Conservation (phyloP, 306 rosid species). For the Inga oerstediana region DNA sequence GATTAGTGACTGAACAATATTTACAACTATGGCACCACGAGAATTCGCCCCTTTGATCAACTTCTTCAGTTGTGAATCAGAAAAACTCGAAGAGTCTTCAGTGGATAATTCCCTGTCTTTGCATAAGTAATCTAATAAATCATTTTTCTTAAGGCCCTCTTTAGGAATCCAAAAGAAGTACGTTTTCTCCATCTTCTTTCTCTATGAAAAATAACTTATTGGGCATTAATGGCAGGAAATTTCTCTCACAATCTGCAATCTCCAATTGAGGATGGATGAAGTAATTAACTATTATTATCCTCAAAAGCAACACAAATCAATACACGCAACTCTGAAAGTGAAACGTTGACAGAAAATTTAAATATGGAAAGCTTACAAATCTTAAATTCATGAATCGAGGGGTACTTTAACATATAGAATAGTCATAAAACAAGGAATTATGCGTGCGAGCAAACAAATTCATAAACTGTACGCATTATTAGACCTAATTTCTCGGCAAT, state of each 20-base stretch:
- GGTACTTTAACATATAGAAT: background rate
- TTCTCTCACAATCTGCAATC: constrained; percentile 25
- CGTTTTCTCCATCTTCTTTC: constrained; percentile 62
- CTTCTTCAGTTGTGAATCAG: constrained; percentile 51
- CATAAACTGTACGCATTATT: background rate
- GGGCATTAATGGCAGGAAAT: constrained; percentile 38
- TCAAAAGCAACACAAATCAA: constrained; percentile 23
- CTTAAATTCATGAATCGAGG: constrained; percentile 3
- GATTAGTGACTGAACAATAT: constrained; percentile 57
- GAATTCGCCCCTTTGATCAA: constrained; percentile 57
- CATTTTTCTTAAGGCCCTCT: constrained; percentile 40
- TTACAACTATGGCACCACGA: constrained; percentile 47
- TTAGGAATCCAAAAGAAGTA: constrained; percentile 40
- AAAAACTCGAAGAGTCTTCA: constrained; percentile 44
- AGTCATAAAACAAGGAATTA: constrained; percentile 1
- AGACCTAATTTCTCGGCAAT: background rate
- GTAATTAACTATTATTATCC: constrained; percentile 25
- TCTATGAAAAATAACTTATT: constrained; percentile 26
- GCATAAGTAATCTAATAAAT: constrained; percentile 42
- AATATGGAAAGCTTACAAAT: background rate
- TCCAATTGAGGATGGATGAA: constrained; percentile 12
- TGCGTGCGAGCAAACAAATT: background rate
- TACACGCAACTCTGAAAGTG: constrained; percentile 13
- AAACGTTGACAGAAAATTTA: constrained; percentile 7
- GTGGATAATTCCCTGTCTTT: constrained; percentile 48